These are phyloP conservation scores for Ceratocystis variospora DNA, from an alignment of 2,329 filamentous ascomycete genomes.

Conservation along the genomic window DNA sequence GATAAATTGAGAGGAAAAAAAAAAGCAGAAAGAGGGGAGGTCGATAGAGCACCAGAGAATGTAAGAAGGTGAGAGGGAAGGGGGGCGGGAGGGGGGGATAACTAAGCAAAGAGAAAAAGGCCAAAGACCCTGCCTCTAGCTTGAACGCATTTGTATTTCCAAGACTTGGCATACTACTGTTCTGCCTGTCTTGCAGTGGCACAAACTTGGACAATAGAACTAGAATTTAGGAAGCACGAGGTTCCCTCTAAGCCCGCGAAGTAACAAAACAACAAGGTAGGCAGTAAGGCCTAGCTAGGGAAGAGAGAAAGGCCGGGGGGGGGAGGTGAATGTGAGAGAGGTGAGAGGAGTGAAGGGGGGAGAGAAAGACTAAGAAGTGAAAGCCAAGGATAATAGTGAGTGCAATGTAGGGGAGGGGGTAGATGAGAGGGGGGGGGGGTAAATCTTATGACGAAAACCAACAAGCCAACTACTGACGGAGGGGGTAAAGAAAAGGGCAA, in stretches of 20 bases:
- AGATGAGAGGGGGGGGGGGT: not conserved
- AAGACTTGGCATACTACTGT: not conserved
- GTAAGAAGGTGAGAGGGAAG: not conserved
- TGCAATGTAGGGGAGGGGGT: not conserved
- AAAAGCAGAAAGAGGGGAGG: not conserved
- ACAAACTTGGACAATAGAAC: not conserved
- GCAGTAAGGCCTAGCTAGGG: not conserved
- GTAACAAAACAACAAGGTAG: not conserved
- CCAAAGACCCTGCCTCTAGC: not conserved
- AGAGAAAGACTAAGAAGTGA: not conserved
- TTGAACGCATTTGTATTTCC: not conserved
- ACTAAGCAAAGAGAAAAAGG: not conserved
- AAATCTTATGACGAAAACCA: not conserved
- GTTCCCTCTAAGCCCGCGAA: not conserved
- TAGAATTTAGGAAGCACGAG: not conserved
- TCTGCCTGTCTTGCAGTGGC: not conserved
- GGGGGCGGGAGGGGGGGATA: not conserved
- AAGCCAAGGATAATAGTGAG: not conserved
- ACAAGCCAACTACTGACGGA: not conserved
- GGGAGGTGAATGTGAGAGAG: too few species aligned
- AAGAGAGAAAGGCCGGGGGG: not conserved
- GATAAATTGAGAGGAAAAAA: not conserved
- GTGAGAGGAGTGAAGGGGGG: not conserved
- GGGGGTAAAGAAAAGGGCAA: not conserved
- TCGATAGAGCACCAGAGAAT: not conserved